A percentile compares a stretch with the other conserved stretches of the same genome.
Evolutionary conservation across 768 basidiomycete genomes (phyloP).

Genomic region (Mrakia blollopis): DNA sequence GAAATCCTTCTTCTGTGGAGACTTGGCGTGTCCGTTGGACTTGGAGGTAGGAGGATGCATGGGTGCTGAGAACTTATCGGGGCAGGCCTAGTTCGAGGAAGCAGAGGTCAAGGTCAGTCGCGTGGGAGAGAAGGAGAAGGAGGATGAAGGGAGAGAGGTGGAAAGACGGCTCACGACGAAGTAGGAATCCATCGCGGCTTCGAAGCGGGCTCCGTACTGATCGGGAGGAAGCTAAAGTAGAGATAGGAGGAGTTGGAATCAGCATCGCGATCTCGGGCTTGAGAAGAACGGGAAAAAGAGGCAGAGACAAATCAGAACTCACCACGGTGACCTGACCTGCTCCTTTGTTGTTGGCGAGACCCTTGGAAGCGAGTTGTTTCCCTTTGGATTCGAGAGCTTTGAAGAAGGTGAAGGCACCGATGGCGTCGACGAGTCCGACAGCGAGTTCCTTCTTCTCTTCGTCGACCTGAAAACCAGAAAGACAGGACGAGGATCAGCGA

Average conservation of each 20-base stretch:
- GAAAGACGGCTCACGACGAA: slow-evolving; percentile 7
- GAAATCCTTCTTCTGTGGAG: no score
- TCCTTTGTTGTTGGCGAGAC: slow-evolving; percentile 8
- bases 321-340: slow-evolving; percentile 25
- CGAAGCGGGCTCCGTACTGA: slow-evolving; percentile 24
- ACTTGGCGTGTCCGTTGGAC: no score
- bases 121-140: no score
- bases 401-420: slow-evolving; percentile 76
- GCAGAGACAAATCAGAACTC: neutral
- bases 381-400: slow-evolving; percentile 83
- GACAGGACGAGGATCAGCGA: neutral
- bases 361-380: slow-evolving; percentile 59
- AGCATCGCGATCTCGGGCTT: neutral
- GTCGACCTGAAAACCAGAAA: slow-evolving; percentile 43
- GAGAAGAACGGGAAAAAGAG: neutral
- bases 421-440: slow-evolving; percentile 78
- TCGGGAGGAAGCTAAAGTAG: slow-evolving; percentile 17
- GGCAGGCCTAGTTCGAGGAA: slow-evolving; percentile 14
- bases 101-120: no score
- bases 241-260: neutral
- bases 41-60: neutral
- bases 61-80: slow-evolving; percentile 7
- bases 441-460: slow-evolving; percentile 61
- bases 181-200: slow-evolving; percentile 25
- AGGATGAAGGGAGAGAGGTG: neutral